These are phyloP conservation scores for Hygrophorus pudorinus DNA, from an alignment of 768 basidiomycete species.

Conservation along the genomic window DNA sequence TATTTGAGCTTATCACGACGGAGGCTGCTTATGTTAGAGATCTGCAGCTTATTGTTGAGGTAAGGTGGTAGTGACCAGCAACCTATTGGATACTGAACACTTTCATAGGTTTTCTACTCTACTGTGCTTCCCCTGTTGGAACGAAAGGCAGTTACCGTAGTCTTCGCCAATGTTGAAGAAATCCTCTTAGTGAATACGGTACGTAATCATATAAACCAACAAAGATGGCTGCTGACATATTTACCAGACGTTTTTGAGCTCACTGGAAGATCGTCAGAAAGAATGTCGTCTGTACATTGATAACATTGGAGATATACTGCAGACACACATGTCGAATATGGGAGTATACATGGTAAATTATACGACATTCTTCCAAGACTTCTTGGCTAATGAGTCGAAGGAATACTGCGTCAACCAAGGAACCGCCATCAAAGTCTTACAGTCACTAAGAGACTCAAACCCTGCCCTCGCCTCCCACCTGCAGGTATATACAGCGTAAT, in stretches of 20 bases:
- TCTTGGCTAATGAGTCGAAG: constrained; percentile 22
- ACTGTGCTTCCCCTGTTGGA: constrained; percentile 65
- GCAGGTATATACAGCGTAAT: constrained; percentile 34
- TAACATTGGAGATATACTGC: constrained; percentile 76
- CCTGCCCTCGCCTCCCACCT: constrained; percentile 55
- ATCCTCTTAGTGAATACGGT: constrained; percentile 84
- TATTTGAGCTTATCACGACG: constrained; percentile 91
- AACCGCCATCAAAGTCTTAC: constrained; percentile 65
- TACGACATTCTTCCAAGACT: not conserved
- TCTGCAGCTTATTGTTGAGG: constrained; percentile 87
- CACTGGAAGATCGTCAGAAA: constrained; percentile 85
- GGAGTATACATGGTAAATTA: constrained; percentile 62
- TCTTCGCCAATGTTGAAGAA: constrained; percentile 93
- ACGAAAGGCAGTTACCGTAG: constrained; percentile 63
- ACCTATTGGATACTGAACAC: not conserved
- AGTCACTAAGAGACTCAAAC: constrained; percentile 61
- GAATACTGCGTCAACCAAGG: constrained; percentile 88
- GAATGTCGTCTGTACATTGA: constrained; percentile 89
- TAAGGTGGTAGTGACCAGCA: constrained; percentile 19
- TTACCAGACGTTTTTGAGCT: constrained; percentile 67
- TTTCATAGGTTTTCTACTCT: constrained; percentile 73
- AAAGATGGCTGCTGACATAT: too few relatives aligned
- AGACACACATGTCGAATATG: constrained; percentile 68
- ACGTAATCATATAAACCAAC: too few relatives aligned
- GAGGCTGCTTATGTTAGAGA: constrained; percentile 87